Evolutionary conservation across 2,329 filamentous ascomycete genomes (phyloP), one percentile per base, ranked within the genome.

Genomic region (Trichoderma atrobrunneum): DNA sequence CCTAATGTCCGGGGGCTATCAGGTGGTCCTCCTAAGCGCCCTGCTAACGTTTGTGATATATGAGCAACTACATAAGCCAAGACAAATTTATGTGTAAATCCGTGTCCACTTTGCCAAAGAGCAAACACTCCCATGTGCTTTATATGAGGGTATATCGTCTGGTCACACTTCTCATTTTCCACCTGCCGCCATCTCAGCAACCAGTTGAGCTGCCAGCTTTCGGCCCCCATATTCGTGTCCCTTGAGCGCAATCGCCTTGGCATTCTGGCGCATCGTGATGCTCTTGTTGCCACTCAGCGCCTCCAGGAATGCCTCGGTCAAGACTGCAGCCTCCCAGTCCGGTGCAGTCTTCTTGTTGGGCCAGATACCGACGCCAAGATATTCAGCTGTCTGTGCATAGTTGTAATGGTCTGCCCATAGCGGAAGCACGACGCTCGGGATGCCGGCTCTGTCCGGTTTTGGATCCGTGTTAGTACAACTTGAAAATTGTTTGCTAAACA

Each of bases 391-490:
- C 16, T 78, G 77, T 11, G 84, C 84, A 65, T 81, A 85, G 63
- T 85, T 84, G 70, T 85, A 85, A 0, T 81, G 79, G 66, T 87
- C 85, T 0, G 82, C 77, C 85, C 85, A 86, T 0, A 81, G 73
- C 0, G 86, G 85, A 1, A 87, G 78, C 3, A 86, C 74, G 7
- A 87, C 74, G 54, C 87, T 85, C 2, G 85, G 83, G 5, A 84
- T 78, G 2, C 85, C 84, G 12, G 80, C 78, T 5, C 85, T 72
- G 82, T 10, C 36, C 21, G 30, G 12, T n/a, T 7, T 26, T 43
- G 1, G 16, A 43, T n/a, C 39, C 32, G 12, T 62, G 32, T 62
- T 34, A 62, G 34, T 34, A 16, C 18, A 14, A 36, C 18, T 39
- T 3, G 59, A 36, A 2, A 7, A 14, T 7, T 12, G 28, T 21